Evolutionary conservation across 768 basidiomycete species (phyloP), one percentile per base, ranked within the genome.

Genomic region (Termitomyces sp.): DNA sequence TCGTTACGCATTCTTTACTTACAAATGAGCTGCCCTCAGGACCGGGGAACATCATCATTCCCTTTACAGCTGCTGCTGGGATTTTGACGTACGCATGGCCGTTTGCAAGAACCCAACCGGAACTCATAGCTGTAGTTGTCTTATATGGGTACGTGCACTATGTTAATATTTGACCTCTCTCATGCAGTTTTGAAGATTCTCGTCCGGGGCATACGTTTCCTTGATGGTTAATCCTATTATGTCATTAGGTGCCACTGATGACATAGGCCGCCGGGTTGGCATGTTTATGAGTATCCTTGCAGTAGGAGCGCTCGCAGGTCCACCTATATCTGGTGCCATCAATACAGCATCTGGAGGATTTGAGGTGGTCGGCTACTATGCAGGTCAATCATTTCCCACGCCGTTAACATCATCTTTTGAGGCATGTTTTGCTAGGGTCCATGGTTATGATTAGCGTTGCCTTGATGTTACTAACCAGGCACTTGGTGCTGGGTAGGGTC

Each of bases 251-350:
- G 74, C 75, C 0, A 73, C 76, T 1, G 71, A 71, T 3, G 87
- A 90, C 54, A 77, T 87, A 0, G 89, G 89, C 4, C 74, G 84
- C 26, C 74, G 89, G 15, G 70, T 79, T 0, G 88, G 89, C 6
- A 82, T 88, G 75, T 81, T 80, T 57, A 73, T 85, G 67, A 85
- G 78, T 31, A 74, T 86, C 50, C 55, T 82, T 23, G 77, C 87
- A 0, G 40, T 89, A 17, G 86, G 86, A 8, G 85, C 84, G 0
- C 72, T 90, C 3, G 77, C 75, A 0, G 89, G 89, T 0, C 86
- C 87, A 3, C 89, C 89, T 0, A 85, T 89, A 57, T 86, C 86
- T 8, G 89, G 89, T 0, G 84, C 84, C 0, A 87, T 91, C 61
- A 76, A 78, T 52, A 66, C 65, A 0, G 73, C 77, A 0, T 80